phyloP scores from a whole-genome alignment of 1,139 yeast species.

The Yamadazyma atmosphaerica region DNA sequence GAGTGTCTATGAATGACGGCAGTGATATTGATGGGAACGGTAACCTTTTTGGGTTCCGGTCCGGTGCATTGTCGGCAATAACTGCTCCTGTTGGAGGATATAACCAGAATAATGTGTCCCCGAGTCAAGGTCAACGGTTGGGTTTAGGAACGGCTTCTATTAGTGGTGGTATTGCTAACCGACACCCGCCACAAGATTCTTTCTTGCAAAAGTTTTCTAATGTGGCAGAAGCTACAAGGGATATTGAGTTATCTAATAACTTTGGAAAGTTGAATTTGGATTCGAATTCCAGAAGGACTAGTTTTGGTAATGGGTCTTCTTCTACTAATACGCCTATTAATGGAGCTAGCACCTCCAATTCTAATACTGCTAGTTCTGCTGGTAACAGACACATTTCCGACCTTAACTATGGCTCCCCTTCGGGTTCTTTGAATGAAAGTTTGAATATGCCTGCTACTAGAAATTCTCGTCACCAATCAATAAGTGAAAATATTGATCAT shows the following conservation, averaged over 20 bases:
- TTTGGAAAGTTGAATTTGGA: constrained; percentile 33
- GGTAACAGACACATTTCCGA: constrained; percentile 14
- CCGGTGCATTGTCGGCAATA: constrained; percentile 50
- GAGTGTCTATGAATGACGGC: constrained; percentile 45
- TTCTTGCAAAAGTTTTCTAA: constrained; percentile 67
- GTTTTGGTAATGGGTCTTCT: constrained; percentile 32
- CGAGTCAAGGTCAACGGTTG: constrained; percentile 19
- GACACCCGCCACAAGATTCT: constrained; percentile 49
- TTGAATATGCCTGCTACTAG: constrained; percentile 43
- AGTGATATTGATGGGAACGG: constrained; percentile 42
- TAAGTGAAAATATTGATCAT: constrained; percentile 64
- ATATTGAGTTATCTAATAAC: constrained; percentile 52
- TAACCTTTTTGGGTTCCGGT: constrained; percentile 35
- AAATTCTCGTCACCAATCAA: constrained; percentile 54
- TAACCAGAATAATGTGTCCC: constrained; percentile 3
- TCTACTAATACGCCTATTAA: constrained; percentile 6
- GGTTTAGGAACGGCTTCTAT: constrained; percentile 63
- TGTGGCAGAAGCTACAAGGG: constrained; percentile 81
- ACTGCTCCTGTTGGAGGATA: constrained; percentile 39
- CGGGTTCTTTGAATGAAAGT: constrained; percentile 53
- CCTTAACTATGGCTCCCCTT: constrained; percentile 30
- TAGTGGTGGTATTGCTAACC: constrained; percentile 55
- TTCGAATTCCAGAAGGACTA: constrained; percentile 44
- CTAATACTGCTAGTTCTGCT: constrained; percentile 3
- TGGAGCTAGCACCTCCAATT: constrained; percentile 5